Base-by-base conservation (phyloP, 1,284 basidiomycete genomes). In the Schizophyllum amplum region DNA sequence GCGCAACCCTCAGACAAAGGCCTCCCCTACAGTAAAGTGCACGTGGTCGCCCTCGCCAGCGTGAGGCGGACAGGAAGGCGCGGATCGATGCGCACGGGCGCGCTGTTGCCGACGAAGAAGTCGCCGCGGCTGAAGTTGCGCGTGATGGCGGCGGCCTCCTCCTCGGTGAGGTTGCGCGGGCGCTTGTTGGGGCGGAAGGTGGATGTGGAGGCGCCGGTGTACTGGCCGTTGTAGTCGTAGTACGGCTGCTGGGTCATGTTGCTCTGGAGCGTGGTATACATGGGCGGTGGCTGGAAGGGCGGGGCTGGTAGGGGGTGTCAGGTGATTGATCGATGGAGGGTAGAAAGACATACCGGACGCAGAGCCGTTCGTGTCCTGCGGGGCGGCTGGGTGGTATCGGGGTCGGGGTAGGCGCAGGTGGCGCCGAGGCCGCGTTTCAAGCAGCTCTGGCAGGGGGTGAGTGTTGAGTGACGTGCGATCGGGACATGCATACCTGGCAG, bases 21-120 rank as follows among this genome's bases (percentile, higher is more conserved):
- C 70, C 66, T 88, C 86, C 22, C 84, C 86, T 56, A 88, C 82
- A 48, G 83, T 83, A 65, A 88, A 90, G 67, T 90, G 87, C 22
- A 90, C 87, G 61, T 86, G 83, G 66, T 90, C 87, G 24, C 86
- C 86, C 64, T 90, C 87, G 17, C 87, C 87, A 90, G 75, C 17
- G 86, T 87, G 46, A 90, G 78, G 57, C 84, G 74, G 57, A 90
- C 87, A 21, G 87, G 84, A 27, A 90, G 70, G 53, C 87, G 80
- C 25, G 86, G 86, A 65, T 90, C 87, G 68, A 90, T 88, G 63
- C 86, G 80, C 26, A 90, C 86, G 9, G 87, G 87, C 4, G 86
- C 86, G 62, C 83, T 87, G 47, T 74, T 81, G 55, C 87, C 87
- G 54, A 90, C 84, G 64, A 83, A 90, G 67, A 90, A 90, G 66